A percentile compares a stretch with the other conserved stretches of the same genome.
Conservation (phyloP, 2,329 filamentous ascomycete genomes). For the Ploettnerulaceae sp. region DNA sequence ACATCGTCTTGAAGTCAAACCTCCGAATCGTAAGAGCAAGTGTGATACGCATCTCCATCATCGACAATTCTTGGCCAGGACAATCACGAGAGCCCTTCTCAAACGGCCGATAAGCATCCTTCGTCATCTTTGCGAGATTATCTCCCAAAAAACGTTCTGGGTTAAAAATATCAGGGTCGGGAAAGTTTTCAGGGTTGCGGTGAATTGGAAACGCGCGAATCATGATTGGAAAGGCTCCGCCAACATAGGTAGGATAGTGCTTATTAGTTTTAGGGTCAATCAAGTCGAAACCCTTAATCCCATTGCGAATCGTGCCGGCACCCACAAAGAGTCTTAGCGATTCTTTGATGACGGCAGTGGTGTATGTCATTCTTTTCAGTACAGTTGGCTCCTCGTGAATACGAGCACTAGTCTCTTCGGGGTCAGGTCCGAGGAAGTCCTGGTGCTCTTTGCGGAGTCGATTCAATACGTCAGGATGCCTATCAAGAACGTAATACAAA, state of each 20-base stretch:
- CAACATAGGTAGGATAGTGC: slow-evolving; percentile 3
- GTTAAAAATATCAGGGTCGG: background rate
- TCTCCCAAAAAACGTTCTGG: background rate
- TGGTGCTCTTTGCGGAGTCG: slow-evolving; percentile 3
- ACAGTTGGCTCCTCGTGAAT: slow-evolving; percentile 1
- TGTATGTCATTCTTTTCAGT: slow-evolving; percentile 7
- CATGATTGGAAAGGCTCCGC: slow-evolving; percentile 4
- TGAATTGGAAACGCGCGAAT: slow-evolving; percentile 2
- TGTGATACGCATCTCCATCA: slow-evolving; percentile 43
- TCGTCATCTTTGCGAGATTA: background rate
- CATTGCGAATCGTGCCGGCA: background rate
- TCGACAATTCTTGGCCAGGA: slow-evolving; percentile 50
- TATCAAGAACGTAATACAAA: slow-evolving; percentile 3
- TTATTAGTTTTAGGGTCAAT: slow-evolving; percentile 1
- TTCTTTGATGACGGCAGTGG: slow-evolving; percentile 7
- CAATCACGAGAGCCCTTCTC: slow-evolving; percentile 51
- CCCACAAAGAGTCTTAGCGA: slow-evolving; percentile 2
- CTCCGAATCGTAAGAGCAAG: slow-evolving; percentile 43
- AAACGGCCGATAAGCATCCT: slow-evolving; percentile 49
- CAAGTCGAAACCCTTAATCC: background rate
- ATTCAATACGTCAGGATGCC: background rate
- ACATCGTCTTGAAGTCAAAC: slow-evolving; percentile 43
- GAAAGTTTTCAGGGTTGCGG: background rate
- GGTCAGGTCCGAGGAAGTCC: background rate
- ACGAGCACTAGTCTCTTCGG: background rate